phyloP scores from a whole-genome alignment of 2,329 filamentous ascomycete species.

The Dactylellina haptotyla region DNA sequence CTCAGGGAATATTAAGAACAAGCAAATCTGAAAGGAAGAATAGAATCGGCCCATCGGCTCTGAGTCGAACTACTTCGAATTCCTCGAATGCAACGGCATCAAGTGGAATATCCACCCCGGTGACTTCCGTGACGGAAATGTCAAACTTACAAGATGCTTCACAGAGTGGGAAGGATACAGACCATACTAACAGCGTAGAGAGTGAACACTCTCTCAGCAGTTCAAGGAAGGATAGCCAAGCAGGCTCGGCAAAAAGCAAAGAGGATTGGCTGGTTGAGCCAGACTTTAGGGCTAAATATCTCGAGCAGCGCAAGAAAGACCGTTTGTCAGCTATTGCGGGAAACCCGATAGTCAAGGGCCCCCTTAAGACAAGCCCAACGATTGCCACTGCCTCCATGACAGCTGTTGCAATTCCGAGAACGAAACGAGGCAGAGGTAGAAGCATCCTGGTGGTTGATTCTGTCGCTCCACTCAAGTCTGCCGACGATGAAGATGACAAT shows the following conservation, averaged over 20 bases:
- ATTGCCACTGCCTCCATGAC: conserved; percentile 49
- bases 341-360: conserved; percentile 49
- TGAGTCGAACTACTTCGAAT: conserved; percentile 43
- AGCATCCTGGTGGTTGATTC: conserved; percentile 56
- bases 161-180: conserved; percentile 37
- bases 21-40: conserved; percentile 35
- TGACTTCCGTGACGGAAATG: conserved; percentile 43
- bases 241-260: conserved; percentile 47
- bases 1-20: conserved; percentile 30
- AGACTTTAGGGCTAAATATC: conserved; percentile 57
- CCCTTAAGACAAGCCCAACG: conserved; percentile 41
- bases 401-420: conserved; percentile 45
- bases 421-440: conserved; percentile 54
- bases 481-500: conserved; percentile 37
- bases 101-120: conserved; percentile 39
- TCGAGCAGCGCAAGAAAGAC: conserved; percentile 56
- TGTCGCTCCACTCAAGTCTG: conserved; percentile 56
- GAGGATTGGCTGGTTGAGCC: conserved; percentile 57
- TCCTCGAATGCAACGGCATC: conserved; percentile 49
- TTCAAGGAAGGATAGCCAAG: conserved; percentile 32
- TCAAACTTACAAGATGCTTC: conserved; percentile 43
- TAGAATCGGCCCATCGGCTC: conserved; percentile 9
- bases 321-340: conserved; percentile 40
- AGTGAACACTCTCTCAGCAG: conserved; percentile 26
- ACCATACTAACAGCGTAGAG: conserved; percentile 28